These are phyloP conservation scores for Nitzschia sp. DNA, from an alignment of 108 stramenopile species.

Conservation along the genomic window DNA sequence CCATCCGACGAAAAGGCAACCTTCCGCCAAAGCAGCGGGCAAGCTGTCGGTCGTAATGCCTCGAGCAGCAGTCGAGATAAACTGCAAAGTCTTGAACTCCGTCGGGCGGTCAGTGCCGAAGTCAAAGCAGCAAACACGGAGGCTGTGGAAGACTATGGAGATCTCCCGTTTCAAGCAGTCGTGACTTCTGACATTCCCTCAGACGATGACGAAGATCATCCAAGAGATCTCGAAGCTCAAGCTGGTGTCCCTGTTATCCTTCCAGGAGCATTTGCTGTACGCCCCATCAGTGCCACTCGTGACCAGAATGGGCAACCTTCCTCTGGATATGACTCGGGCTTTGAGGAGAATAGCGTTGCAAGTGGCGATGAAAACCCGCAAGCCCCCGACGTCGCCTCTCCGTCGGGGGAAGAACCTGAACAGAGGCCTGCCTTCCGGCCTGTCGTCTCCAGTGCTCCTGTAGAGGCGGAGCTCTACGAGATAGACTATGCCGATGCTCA, in stretches of 20 bases:
- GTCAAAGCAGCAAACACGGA: neutral
- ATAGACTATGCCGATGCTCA: slow-evolving; percentile 17
- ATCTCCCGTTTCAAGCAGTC: slow-evolving; percentile 19
- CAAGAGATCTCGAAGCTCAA: slow-evolving; percentile 36
- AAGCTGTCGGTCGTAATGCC: no score
- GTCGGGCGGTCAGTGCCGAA: no score
- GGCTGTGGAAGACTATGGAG: slow-evolving; percentile 26
- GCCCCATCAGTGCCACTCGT: slow-evolving; percentile 15
- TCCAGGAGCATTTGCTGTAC: slow-evolving; percentile 39
- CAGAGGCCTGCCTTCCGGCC: slow-evolving; percentile 10
- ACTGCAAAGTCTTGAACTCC: no score
- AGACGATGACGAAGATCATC: neutral
- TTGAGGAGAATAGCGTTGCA: slow-evolving; percentile 27
- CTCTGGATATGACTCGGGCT: slow-evolving; percentile 40
- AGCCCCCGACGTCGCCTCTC: neutral
- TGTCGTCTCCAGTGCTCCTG: slow-evolving; percentile 16
- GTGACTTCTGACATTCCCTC: neutral
- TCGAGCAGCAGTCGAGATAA: no score
- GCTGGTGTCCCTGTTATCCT: slow-evolving; percentile 31
- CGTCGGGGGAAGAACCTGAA: neutral
- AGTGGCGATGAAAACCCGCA: neutral
- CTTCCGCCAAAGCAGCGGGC: neutral
- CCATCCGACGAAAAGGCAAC: slow-evolving; percentile 26
- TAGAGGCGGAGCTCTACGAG: slow-evolving; percentile 32
- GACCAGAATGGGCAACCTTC: neutral